Evolutionary conservation across 352 stramenopile species (phyloP).

Genomic region (Blastocystis sp.): DNA sequence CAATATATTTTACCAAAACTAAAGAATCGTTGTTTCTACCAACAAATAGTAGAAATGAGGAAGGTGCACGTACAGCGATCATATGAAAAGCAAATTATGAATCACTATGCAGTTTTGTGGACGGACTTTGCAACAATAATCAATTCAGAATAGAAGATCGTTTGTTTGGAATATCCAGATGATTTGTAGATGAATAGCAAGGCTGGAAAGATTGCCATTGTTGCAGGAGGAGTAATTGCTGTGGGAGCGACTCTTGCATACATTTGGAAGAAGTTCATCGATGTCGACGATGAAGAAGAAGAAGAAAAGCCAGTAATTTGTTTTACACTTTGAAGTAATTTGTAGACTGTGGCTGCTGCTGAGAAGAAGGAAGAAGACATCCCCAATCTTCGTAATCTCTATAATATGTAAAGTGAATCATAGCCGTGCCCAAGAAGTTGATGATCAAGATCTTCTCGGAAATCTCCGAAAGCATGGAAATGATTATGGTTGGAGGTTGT

Average conservation of each 20-base stretch:
- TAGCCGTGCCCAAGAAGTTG: slow-evolving; percentile 54
- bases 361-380: slow-evolving; percentile 43
- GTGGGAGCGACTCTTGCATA: slow-evolving; percentile 18
- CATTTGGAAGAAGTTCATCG: slow-evolving; percentile 56
- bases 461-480: slow-evolving; percentile 52
- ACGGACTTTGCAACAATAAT: neutral
- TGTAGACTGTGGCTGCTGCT: neutral
- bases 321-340: neutral
- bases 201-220: slow-evolving; percentile 46
- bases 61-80: neutral
- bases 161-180: neutral
- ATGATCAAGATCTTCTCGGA: slow-evolving; percentile 60
- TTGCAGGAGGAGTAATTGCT: slow-evolving; percentile 15
- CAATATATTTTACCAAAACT: neutral
- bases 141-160: neutral
- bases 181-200: slow-evolving; percentile 56
- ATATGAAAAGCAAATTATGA: neutral
- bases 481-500: slow-evolving; percentile 22
- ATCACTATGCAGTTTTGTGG: neutral
- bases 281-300: slow-evolving; percentile 45
- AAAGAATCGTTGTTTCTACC: neutral
- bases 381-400: slow-evolving; percentile 15
- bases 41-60: neutral
- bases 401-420: neutral
- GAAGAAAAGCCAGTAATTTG: slow-evolving; percentile 7